phyloP scores from a whole-genome alignment of 192 early-diverging fungal species.

The Cladochytrium replicatum region DNA sequence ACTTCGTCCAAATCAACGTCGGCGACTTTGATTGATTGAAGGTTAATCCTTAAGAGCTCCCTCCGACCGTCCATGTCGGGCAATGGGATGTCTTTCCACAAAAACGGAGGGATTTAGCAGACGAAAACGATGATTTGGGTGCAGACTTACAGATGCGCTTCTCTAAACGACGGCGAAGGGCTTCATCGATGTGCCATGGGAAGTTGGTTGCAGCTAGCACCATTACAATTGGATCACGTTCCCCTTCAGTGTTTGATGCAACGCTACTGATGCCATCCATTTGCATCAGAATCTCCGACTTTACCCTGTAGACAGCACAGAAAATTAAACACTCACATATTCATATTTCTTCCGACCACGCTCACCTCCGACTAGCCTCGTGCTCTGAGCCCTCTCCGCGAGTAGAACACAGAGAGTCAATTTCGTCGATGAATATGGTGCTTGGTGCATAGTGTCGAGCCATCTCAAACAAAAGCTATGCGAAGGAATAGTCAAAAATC shows the following conservation, averaged over 20 bases:
- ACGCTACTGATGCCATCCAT: conserved; percentile 51
- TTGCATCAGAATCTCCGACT: conserved; percentile 55
- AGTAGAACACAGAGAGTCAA: conserved; percentile 42
- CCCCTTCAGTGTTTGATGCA: conserved; percentile 17
- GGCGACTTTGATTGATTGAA: conserved; percentile 35
- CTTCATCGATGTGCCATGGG: conserved; percentile 64
- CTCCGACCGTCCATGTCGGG: conserved; percentile 40
- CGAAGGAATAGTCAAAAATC: background rate
- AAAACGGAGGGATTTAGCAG: conserved; percentile 7
- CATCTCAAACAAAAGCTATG: conserved; percentile 47
- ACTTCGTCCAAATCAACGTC: conserved; percentile 37
- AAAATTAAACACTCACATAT: too few species aligned
- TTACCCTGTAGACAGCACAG: conserved; percentile 31
- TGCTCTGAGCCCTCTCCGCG: conserved; percentile 44
- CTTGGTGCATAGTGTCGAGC: conserved; percentile 51
- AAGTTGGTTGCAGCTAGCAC: conserved; percentile 59
- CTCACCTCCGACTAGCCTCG: conserved; percentile 32
- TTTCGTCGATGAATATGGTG: conserved; percentile 60
- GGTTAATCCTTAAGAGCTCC: conserved; percentile 43
- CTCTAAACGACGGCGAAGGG: conserved; percentile 45
- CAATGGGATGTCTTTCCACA: conserved; percentile 38
- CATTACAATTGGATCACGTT: conserved; percentile 46
- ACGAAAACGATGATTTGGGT: background rate
- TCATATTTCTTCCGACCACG: too few species aligned
- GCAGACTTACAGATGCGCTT: conserved; percentile 52